Conservation (phyloP, 1,139 yeast species). For the Pichia sp. region DNA sequence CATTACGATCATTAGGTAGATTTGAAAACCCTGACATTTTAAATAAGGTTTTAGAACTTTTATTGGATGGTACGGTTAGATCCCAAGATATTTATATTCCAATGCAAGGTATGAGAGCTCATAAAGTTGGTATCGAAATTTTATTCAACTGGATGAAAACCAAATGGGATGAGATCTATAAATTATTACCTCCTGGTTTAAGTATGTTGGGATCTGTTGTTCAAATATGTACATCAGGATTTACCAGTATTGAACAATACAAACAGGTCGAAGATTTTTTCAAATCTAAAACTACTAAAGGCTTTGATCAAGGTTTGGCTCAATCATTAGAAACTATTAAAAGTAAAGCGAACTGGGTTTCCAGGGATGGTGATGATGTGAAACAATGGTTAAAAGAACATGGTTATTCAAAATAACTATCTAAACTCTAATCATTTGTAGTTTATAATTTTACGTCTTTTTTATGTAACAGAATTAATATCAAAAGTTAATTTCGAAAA, state of each 20-base stretch:
- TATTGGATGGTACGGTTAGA: slow-evolving; percentile 67
- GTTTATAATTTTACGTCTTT: too few relatives aligned
- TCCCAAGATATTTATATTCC: slow-evolving; percentile 80
- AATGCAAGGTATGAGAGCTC: slow-evolving; percentile 61
- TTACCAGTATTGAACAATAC: slow-evolving; percentile 56
- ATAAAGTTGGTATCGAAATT: slow-evolving; percentile 55
- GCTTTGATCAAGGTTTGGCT: slow-evolving; percentile 52
- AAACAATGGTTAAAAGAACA: slow-evolving; percentile 27
- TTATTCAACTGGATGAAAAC: slow-evolving; percentile 71
- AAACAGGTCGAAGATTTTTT: slow-evolving; percentile 47
- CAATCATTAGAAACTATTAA: slow-evolving; percentile 52
- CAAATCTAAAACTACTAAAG: slow-evolving; percentile 50
- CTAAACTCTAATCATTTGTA: neutral
- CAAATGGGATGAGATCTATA: slow-evolving; percentile 66
- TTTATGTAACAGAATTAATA: too few relatives aligned
- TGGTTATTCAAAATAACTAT: slow-evolving; percentile 19
- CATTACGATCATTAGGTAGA: slow-evolving; percentile 69
- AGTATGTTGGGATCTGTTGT: slow-evolving; percentile 75
- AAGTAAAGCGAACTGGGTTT: slow-evolving; percentile 46
- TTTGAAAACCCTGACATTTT: slow-evolving; percentile 55
- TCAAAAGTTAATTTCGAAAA: too few relatives aligned
- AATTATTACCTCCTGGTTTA: slow-evolving; percentile 73
- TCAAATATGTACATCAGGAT: slow-evolving; percentile 53
- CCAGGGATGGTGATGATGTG: slow-evolving; percentile 29
- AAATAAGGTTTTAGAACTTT: slow-evolving; percentile 51